Percentiles rank a stretch among this genome's conserved stretches.
Evolutionary conservation across 1,284 basidiomycete species (phyloP).

Genomic region (Mixia osmundae): DNA sequence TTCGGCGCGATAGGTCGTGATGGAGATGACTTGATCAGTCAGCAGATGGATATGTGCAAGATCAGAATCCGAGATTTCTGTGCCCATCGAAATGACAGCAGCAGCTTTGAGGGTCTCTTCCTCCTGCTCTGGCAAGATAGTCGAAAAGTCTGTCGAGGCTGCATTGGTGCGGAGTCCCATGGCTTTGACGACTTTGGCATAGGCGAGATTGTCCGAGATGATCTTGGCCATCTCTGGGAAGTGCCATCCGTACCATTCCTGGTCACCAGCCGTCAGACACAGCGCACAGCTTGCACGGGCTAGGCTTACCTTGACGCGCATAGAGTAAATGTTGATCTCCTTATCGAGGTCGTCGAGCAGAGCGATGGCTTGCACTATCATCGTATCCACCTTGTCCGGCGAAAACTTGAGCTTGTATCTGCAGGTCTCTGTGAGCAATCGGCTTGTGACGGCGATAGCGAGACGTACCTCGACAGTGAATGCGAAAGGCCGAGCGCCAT

Average conservation of each 20-base stretch:
- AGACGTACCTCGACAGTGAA: conserved; percentile 57
- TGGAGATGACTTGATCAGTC: conserved; percentile 60
- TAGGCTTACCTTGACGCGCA: conserved; percentile 70
- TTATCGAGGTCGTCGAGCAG: conserved; percentile 95
- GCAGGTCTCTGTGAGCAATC: conserved; percentile 4
- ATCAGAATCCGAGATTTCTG: conserved; percentile 88
- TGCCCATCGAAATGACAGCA: conserved; percentile 93
- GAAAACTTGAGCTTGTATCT: conserved; percentile 99
- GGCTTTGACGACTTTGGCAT: conserved; percentile 66
- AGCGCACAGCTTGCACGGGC: neutral
- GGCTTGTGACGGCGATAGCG: neutral
- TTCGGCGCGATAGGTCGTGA: conserved; percentile 83
- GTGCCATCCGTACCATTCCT: conserved; percentile 99
- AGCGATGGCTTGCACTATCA: conserved; percentile 98
- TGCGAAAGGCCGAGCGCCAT: conserved; percentile 96
- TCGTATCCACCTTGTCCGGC: conserved; percentile 96
- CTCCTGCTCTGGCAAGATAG: conserved; percentile 82
- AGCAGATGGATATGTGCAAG: conserved; percentile 83
- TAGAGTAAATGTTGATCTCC: conserved; percentile 97
- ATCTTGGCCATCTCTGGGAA: conserved; percentile 99
- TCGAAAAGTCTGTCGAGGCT: conserved; percentile 54
- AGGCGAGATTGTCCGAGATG: conserved; percentile 85
- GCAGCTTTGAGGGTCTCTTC: conserved; percentile 77
- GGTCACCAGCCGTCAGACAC: neutral
- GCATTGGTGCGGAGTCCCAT: conserved; percentile 96